Evolutionary conservation across 2,329 filamentous ascomycete species (phyloP).

Genomic region (Aureobasidium sp.): DNA sequence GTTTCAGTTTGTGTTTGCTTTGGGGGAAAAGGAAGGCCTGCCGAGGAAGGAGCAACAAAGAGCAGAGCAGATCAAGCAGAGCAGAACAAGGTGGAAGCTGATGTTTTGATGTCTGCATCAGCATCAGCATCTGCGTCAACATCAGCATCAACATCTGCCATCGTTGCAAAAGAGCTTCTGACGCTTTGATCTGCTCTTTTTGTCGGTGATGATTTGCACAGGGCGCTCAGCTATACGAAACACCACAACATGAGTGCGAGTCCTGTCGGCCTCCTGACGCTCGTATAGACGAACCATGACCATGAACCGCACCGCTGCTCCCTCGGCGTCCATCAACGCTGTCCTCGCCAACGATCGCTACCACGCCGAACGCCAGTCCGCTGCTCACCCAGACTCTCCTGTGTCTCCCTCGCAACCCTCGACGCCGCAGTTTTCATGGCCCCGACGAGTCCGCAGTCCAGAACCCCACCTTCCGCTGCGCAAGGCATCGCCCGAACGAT

Average conservation of each 20-base stretch:
- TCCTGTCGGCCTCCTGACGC: background rate
- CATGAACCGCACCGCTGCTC: slow-evolving; percentile 1
- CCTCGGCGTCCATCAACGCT: slow-evolving; percentile 11
- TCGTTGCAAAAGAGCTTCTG: background rate
- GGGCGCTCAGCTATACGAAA: slow-evolving; percentile 11
- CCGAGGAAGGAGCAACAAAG: background rate
- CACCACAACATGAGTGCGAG: slow-evolving; percentile 4
- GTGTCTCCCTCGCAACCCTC: background rate
- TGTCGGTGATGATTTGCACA: background rate
- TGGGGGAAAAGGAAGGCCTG: background rate
- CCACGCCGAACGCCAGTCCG: background rate
- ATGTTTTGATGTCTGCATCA: background rate
- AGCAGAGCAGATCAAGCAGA: too few relatives aligned
- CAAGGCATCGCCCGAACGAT: slow-evolving; percentile 36
- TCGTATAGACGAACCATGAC: background rate
- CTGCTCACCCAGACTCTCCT: background rate
- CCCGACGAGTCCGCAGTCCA: slow-evolving; percentile 23
- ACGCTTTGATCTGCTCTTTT: background rate
- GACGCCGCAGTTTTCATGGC: slow-evolving; percentile 13
- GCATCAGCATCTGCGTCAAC: background rate
- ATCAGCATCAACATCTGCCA: background rate
- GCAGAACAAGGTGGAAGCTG: background rate
- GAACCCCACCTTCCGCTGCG: slow-evolving; percentile 37
- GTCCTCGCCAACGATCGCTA: slow-evolving; percentile 7
- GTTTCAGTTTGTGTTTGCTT: slow-evolving; percentile 3